Percentiles rank a stretch among this genome's conserved stretches.
Evolutionary conservation across 768 basidiomycete species (phyloP).

Genomic region (Psilocybe sp.): DNA sequence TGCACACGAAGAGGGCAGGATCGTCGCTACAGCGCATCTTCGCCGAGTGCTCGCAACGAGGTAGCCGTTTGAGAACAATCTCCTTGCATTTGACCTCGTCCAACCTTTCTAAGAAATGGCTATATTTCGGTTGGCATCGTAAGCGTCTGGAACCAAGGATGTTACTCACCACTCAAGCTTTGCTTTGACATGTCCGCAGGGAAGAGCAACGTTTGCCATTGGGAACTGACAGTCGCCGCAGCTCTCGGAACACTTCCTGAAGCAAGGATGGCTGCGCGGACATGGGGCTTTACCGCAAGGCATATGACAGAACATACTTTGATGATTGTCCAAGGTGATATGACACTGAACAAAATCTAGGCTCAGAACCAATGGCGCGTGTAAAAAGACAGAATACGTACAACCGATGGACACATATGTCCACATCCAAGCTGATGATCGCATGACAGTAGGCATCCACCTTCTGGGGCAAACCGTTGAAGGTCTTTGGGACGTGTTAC

Average conservation of each 20-base stretch:
- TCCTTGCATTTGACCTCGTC: slow-evolving; percentile 40
- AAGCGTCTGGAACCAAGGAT: neutral
- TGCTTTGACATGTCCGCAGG: slow-evolving; percentile 52
- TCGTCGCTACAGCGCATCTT: slow-evolving; percentile 47
- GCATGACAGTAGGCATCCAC: slow-evolving; percentile 61
- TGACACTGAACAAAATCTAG: slow-evolving; percentile 44
- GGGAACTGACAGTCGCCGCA: slow-evolving; percentile 56
- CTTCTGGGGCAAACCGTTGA: slow-evolving; percentile 53
- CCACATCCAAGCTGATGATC: slow-evolving; percentile 57
- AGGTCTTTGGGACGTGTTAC: slow-evolving; percentile 53
- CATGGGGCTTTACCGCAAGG: slow-evolving; percentile 50
- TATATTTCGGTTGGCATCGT: slow-evolving; percentile 17
- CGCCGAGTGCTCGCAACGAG: slow-evolving; percentile 52
- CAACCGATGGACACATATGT: slow-evolving; percentile 62
- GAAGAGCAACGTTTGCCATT: slow-evolving; percentile 42
- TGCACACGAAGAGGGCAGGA: slow-evolving; percentile 36
- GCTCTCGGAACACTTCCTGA: slow-evolving; percentile 42
- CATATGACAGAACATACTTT: slow-evolving; percentile 43
- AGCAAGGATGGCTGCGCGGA: slow-evolving; percentile 55
- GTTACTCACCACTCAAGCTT: slow-evolving; percentile 49
- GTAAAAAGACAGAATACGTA: slow-evolving; percentile 18
- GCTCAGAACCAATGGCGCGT: too few relatives aligned
- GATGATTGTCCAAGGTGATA: slow-evolving; percentile 55
- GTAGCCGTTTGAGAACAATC: slow-evolving; percentile 39
- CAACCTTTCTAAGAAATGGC: slow-evolving; percentile 44